A percentile compares a stretch with the other conserved stretches of the same genome.
phyloP scores from a whole-genome alignment of 2,329 filamentous ascomycete genomes.

The Ceratocystis eucalypticola region DNA sequence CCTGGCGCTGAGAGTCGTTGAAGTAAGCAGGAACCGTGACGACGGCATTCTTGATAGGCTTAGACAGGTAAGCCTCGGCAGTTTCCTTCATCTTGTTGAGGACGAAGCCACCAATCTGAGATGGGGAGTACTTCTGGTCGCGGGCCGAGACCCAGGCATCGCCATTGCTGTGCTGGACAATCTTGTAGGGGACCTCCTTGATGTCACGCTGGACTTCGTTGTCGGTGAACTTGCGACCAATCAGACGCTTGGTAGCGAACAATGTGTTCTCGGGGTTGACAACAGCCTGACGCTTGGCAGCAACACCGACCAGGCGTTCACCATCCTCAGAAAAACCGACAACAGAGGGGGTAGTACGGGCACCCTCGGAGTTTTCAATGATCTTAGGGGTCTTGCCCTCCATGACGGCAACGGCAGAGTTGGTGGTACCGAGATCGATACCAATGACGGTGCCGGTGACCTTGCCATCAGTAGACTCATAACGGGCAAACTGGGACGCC shows the following conservation, averaged over 20 bases:
- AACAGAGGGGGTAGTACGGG: constrained; percentile 82
- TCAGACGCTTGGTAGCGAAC: constrained; percentile 96
- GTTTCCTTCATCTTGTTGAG: constrained; percentile 99
- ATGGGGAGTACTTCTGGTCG: constrained; percentile 90
- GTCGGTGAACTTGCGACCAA: constrained; percentile 93
- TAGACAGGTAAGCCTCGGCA: constrained; percentile 81
- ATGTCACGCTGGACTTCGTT: constrained; percentile 90
- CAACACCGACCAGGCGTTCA: constrained; percentile 91
- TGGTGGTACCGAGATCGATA: constrained; percentile 96
- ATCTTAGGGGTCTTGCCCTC: constrained; percentile 92
- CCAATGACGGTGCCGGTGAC: constrained; percentile 93
- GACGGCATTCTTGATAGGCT: constrained; percentile 86
- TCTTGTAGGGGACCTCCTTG: constrained; percentile 97
- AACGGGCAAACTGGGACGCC: constrained; percentile 60
- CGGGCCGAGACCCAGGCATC: constrained; percentile 93
- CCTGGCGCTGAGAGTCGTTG: constrained; percentile 96
- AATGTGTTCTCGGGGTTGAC: constrained; percentile 98
- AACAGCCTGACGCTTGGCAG: constrained; percentile 93
- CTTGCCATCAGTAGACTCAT: constrained; percentile 71
- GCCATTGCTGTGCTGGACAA: constrained; percentile 90
- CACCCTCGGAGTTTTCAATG: constrained; percentile 95
- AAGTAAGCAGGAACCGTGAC: constrained; percentile 97
- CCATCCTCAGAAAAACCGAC: constrained; percentile 92
- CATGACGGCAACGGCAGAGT: constrained; percentile 95
- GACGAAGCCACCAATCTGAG: constrained; percentile 94